Base-by-base conservation (phyloP, 228 moss, liverwort and hornwort genomes). In the Sphagnum fallax region DNA sequence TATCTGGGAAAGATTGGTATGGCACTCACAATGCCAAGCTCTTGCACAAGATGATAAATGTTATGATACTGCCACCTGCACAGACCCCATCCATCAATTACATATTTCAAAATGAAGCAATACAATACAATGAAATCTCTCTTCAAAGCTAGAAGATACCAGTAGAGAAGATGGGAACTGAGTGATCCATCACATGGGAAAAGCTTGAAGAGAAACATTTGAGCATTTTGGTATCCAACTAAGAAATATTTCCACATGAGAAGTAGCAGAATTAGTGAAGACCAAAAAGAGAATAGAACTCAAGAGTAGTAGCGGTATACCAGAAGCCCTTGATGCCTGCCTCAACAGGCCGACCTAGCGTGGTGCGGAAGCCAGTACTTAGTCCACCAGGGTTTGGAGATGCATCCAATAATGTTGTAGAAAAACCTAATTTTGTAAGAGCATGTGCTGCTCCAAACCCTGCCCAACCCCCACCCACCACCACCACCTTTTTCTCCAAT, bases 11-110 rank as follows among this genome's bases (percentile, higher is more conserved):
- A 3, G 32, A 32, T 32, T 32, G 32, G 32, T 32, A 32, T 32
- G 32, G 32, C 32, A 63, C 71, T 64, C 68, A 84, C 88, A 66
- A 88, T 63, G 52, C 77, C 77, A 70, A 88, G 82, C 70, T 88
- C 88, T 64, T 88, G 75, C 77, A 88, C 65, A 57, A 88, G 88
- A 51, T 74, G 79, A 68, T 68, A 88, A 64, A 88, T 84, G 74
- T 88, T 88, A 65, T 84, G 84, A 60, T 88, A 88, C 67, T 88
- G 88, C 88, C 88, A 88, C 87, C 87, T 87, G 73, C 83, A 74
- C 52, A 49, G 75, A 63, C 62, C 68, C 62, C 67, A 50, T 74
- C 4, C 6, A 50, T 65, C 13, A 4, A 2, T 50, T 12, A 16
- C 16, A 48, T 65, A 48, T 47, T 11, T 48, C 65, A 18, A 6